These are phyloP conservation scores for Galerina marginata DNA, from an alignment of 768 basidiomycete genomes.

Conservation along the genomic window DNA sequence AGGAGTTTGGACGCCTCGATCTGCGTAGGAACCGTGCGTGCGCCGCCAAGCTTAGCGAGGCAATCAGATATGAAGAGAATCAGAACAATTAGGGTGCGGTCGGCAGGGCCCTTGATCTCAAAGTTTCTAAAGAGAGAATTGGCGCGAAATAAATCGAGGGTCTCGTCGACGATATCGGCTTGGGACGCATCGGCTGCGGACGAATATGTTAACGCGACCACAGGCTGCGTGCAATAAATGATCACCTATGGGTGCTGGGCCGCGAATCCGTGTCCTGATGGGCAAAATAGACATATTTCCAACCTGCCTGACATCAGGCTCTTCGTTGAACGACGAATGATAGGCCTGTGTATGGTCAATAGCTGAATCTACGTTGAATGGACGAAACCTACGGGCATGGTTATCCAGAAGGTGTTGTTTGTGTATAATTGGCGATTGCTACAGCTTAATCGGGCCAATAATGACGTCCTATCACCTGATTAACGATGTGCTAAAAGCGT, in stretches of 20 bases:
- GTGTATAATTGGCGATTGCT: conserved; percentile 32
- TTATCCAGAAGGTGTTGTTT: conserved; percentile 32
- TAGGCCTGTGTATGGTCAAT: conserved; percentile 71
- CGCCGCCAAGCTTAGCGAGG: conserved; percentile 83
- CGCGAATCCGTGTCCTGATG: conserved; percentile 89
- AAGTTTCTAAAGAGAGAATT: conserved; percentile 99
- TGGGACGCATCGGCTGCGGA: conserved; percentile 73
- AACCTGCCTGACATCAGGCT: conserved; percentile 77
- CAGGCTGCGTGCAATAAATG: conserved; percentile 6
- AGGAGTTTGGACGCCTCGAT: conserved; percentile 88
- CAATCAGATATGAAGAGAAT: conserved; percentile 99
- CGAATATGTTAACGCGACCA: conserved; percentile 18
- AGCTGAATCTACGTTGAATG: conserved; percentile 13
- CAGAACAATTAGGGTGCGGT: conserved; percentile 94
- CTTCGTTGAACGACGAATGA: conserved; percentile 92
- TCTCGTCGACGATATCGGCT: conserved; percentile 94
- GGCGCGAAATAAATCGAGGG: conserved; percentile 95
- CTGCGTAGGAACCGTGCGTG: conserved; percentile 70
- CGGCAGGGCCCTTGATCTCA: conserved; percentile 98
- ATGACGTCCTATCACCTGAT: conserved; percentile 36
- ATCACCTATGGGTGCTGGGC: conserved; percentile 85
- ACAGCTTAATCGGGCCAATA: conserved; percentile 4
- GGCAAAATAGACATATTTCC: conserved; percentile 92
- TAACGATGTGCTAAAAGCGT: not conserved
- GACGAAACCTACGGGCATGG: conserved; percentile 58